Evolutionary conservation across 176 grass and related monocot genomes (phyloP).

Genomic region (Rhynchospora pubera): DNA sequence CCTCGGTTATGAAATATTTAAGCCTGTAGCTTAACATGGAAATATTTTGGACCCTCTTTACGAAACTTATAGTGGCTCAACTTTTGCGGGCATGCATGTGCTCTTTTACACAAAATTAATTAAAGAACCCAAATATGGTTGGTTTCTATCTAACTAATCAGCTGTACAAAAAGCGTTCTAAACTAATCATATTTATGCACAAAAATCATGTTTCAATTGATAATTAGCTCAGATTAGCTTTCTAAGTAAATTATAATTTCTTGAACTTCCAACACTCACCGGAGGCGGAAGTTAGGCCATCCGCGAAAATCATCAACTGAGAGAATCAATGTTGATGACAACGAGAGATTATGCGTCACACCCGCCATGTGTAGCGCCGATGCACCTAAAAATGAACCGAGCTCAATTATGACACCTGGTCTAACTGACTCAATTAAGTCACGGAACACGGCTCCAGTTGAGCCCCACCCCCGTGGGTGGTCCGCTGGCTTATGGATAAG

Average conservation of each 20-base stretch:
- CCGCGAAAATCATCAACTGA: conserved; percentile 95
- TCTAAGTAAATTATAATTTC: not conserved
- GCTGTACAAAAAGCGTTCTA: not conserved
- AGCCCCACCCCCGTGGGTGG: conserved; percentile 81
- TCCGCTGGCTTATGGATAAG: conserved; percentile 46
- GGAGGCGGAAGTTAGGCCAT: conserved; percentile 66
- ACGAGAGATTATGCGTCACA: conserved; percentile 57
- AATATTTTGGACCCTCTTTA: not conserved
- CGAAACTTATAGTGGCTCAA: not conserved
- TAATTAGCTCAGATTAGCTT: not conserved
- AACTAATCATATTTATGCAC: not conserved
- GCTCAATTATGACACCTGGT: conserved; percentile 66
- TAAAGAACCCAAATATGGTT: conserved; percentile 9
- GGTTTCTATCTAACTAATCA: not conserved
- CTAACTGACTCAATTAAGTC: conserved; percentile 63
- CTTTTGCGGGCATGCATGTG: not conserved
- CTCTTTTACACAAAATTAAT: not conserved
- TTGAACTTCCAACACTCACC: conserved; percentile 13
- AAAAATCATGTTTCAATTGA: not conserved
- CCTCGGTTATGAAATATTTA: not conserved
- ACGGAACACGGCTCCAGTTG: conserved; percentile 66
- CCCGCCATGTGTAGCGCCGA: conserved; percentile 95
- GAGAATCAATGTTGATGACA: conserved; percentile 59
- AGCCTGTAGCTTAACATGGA: not conserved
- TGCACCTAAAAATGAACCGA: conserved; percentile 89